Evolutionary conservation across 306 rosid species (phyloP), one percentile per base, ranked within the genome.

Genomic region (Inga oerstediana): DNA sequence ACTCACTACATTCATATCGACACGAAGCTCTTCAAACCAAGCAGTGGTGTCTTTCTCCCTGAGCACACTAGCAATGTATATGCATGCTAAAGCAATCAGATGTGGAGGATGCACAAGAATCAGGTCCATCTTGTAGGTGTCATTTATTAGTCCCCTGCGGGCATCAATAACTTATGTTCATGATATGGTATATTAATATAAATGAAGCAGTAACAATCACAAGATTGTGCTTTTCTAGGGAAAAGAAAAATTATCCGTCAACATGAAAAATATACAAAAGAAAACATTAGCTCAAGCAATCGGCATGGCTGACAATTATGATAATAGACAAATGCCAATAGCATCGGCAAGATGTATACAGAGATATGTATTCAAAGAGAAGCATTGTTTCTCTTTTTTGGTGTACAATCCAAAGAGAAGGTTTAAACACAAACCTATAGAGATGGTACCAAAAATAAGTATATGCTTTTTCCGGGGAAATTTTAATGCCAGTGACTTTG

Each of bases 121-220:
- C 49, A 95, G 96, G 85, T 95, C 98, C 97, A 93, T 93, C 94
- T 88, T 95, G 96, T 95, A 95, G 19, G 97, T 95, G 83, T 93
- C 98, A 80, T 95, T 95, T 79, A 95, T 87, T 77, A 95, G 72
- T 52, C 98, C 98, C 98, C 98, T 95, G 87, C 39, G 39, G 35
- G 64, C 74, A 81, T 81, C 41, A 68, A 48, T 80, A 77, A 43
- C 34, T 80, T 81, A 76, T 27, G 32, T 46, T 77, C 62, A 56
- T n/a, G 32, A 52, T 56, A 37, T 67, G 30, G 5, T 32, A 45
- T 71, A 84, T 61, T 44, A 62, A 11, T 12, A 67, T 4, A 20
- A 20, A 69, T 24, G 39, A 46, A 45, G 66, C 41, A 46, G 20
- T 7, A 8, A 10, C 16, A 45, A 45, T 72, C 15, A 22, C 27